Evolutionary conservation across 1,139 yeast genomes (phyloP), one percentile per base, ranked within the genome.

Genomic region (Kazachstania sp.): DNA sequence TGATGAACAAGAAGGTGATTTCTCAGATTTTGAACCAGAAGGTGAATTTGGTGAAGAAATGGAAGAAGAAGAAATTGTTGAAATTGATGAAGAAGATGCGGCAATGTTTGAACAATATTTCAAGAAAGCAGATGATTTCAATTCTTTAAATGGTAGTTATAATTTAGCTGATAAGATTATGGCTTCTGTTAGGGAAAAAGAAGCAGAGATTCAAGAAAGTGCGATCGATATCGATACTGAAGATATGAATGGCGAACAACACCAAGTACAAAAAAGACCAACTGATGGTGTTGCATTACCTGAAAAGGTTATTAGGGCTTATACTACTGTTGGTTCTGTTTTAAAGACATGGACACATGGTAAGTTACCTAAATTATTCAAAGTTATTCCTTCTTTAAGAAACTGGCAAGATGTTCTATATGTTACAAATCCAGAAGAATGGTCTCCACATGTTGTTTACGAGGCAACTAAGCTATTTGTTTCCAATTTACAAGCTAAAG

Each of bases 361-460:
- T 45, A 90, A 88, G 68, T 74, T 92, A 49, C 98, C 98, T 19
- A 90, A 92, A 61, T 77, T 95, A 37, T 92, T 92, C 73, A 92
- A 92, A 65, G 95, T 92, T 50, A 78, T 94, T 50, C 99, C 99
- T 36, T 79, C 95, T 7, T 74, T 92, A 55, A 82, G 79, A 57
- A 90, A 90, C 67, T 92, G 99, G 99, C 88, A 88, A 64, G 97
- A 92, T 65, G 85, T 94, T 35, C 71, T 92, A 37, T 90, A 81
- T 60, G 97, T 92, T 29, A 90, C 98, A 2, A 80, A 86, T 57
- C 98, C 98, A 11, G 87, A 81, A 51, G 71, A 74, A 30, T 92
- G 99, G 99, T 86, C 97, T 6, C 92, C 97, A n/a, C 94, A 90
- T 63, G 96, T 95, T 2, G 82, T 85, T 1, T 92, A 84, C 63